Evolutionary conservation across 805 yeast species (phyloP).

Genomic region (Hanseniaspora meyeri): DNA sequence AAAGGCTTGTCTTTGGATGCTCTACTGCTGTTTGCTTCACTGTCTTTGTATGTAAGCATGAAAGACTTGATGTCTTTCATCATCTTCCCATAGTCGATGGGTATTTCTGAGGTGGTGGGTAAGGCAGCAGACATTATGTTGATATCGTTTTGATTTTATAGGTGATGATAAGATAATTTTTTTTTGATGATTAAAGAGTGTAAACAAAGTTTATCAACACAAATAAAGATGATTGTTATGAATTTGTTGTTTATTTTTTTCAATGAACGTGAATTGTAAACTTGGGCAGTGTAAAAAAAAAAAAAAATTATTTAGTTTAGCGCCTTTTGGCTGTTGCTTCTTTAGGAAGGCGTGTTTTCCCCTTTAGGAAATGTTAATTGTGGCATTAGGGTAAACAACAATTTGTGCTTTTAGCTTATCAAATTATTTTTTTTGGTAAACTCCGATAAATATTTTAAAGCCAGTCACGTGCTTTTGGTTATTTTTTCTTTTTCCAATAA

Average conservation of each 20-base stretch:
- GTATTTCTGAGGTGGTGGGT: constrained; percentile 50
- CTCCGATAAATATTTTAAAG: too few species aligned
- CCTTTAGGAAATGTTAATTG: background rate
- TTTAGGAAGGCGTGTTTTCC: background rate
- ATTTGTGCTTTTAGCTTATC: too few species aligned
- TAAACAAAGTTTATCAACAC: too few species aligned
- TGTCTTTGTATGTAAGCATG: constrained; percentile 49
- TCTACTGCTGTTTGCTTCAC: constrained; percentile 16
- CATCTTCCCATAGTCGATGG: constrained; percentile 62
- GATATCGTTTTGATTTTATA: background rate
- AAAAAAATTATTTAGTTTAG: background rate
- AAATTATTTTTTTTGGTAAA: too few species aligned
- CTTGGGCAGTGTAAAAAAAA: background rate
- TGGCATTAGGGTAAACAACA: background rate
- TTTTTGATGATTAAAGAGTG: too few species aligned
- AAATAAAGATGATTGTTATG: background rate
- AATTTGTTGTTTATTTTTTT: too few species aligned
- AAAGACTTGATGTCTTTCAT: constrained; percentile 50
- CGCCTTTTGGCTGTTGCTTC: background rate
- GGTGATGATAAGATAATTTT: background rate
- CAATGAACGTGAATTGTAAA: background rate
- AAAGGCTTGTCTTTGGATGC: constrained; percentile 12
- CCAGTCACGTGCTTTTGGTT: too few species aligned
- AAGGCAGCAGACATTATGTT: constrained; percentile 22
- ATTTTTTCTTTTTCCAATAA: too few species aligned